phyloP scores from a whole-genome alignment of 1,139 yeast genomes.

The Diutina catenulata region DNA sequence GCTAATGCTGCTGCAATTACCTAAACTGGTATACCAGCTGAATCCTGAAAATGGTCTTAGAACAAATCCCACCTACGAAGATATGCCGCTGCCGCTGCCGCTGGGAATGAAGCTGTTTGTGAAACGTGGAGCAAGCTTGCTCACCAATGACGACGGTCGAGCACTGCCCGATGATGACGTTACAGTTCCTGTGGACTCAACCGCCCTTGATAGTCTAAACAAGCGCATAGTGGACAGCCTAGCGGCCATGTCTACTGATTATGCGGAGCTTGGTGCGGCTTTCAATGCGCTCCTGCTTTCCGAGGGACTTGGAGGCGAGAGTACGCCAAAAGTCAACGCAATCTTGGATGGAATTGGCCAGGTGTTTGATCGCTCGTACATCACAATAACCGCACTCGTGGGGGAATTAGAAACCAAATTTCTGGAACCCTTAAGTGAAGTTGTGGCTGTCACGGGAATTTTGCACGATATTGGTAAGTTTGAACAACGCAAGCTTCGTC shows the following conservation, averaged over 20 bases:
- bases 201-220: slow-evolving; percentile 48
- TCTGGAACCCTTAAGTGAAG: slow-evolving; percentile 77
- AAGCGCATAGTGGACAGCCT: slow-evolving; percentile 52
- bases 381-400: slow-evolving; percentile 58
- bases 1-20: slow-evolving; percentile 27
- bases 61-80: slow-evolving; percentile 47
- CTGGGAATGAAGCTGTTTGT: not conserved
- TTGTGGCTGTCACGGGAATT: slow-evolving; percentile 63
- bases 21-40: slow-evolving; percentile 36
- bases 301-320: slow-evolving; percentile 14
- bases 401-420: slow-evolving; percentile 60
- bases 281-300: slow-evolving; percentile 61
- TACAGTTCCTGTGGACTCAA: not conserved
- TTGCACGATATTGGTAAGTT: slow-evolving; percentile 59
- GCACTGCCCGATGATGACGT: not conserved
- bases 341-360: slow-evolving; percentile 64
- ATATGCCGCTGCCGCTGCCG: slow-evolving; percentile 46
- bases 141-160: not conserved
- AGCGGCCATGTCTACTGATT: slow-evolving; percentile 53
- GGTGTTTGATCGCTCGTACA: slow-evolving; percentile 61
- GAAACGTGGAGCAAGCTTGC: not conserved
- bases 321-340: slow-evolving; percentile 25
- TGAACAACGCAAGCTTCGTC: slow-evolving; percentile 58
- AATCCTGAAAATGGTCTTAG: slow-evolving; percentile 43
- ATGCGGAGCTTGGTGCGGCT: slow-evolving; percentile 57